Evolutionary conservation across 2,329 filamentous ascomycete species (phyloP).

Genomic region (Cytospora chrysosperma): DNA sequence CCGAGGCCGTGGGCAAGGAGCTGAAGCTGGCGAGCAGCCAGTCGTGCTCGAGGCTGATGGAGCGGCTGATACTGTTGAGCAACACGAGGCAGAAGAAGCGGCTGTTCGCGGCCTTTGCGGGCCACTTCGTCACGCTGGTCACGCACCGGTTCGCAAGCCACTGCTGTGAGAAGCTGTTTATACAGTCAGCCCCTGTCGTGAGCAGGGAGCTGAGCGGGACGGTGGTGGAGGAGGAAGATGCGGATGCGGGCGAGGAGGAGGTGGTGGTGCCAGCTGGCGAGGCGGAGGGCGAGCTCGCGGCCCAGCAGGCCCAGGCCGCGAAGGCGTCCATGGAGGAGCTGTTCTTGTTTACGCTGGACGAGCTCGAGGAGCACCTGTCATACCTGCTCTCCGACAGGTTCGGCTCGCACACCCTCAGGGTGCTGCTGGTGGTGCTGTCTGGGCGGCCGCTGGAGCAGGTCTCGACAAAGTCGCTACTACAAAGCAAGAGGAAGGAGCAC

Average conservation of each 20-base stretch:
- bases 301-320: conserved; percentile 37
- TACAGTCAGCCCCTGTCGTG: conserved; percentile 76
- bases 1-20: conserved; percentile 87
- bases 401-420: conserved; percentile 85
- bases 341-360: conserved; percentile 79
- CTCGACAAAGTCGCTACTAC: conserved; percentile 70
- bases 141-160: conserved; percentile 97
- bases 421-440: conserved; percentile 81
- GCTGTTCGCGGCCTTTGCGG: conserved; percentile 80
- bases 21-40: conserved; percentile 95
- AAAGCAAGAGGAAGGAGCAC: conserved; percentile 91
- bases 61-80: conserved; percentile 82
- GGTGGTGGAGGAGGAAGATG: conserved; percentile 42
- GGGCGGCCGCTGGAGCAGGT: conserved; percentile 74
- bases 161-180: conserved; percentile 92
- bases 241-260: conserved; percentile 42
- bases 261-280: conserved; percentile 41
- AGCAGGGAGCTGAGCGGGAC: conserved; percentile 64
- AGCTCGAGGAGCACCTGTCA: conserved; percentile 81
- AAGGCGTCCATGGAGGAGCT: conserved; percentile 75
- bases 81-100: conserved; percentile 78
- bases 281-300: conserved; percentile 38
- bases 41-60: conserved; percentile 89
- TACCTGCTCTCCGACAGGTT: conserved; percentile 84
- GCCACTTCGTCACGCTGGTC: conserved; percentile 84